Percentiles rank a stretch among this genome's conserved stretches.
These are phyloP conservation scores for Ceratocystiopsis sp. DNA, from an alignment of 2,329 filamentous ascomycete species.

Conservation along the genomic window DNA sequence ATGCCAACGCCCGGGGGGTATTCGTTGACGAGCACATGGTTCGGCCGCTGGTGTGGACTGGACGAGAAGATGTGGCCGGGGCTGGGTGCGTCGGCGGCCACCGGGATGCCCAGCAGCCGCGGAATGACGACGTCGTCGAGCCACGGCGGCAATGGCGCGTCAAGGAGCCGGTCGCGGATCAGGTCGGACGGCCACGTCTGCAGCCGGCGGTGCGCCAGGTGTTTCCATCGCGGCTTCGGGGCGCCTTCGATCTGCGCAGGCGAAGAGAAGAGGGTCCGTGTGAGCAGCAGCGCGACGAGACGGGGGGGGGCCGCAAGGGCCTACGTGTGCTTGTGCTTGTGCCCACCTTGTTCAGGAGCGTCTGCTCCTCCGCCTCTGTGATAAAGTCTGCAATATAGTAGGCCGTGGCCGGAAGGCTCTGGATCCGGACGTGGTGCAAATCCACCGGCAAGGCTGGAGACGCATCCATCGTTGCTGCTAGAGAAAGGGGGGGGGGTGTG, in stretches of 20 bases:
- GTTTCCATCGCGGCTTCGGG: slow-evolving; percentile 67
- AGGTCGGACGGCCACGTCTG: slow-evolving; percentile 83
- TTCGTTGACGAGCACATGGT: slow-evolving; percentile 89
- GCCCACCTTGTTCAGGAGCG: slow-evolving; percentile 51
- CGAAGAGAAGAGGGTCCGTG: neutral
- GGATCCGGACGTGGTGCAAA: slow-evolving; percentile 35
- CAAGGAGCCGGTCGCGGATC: slow-evolving; percentile 59
- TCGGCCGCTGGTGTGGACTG: slow-evolving; percentile 61
- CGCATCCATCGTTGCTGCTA: slow-evolving; percentile 1
- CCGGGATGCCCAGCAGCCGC: slow-evolving; percentile 35
- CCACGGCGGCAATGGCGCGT: slow-evolving; percentile 58
- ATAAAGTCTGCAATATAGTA: slow-evolving; percentile 86
- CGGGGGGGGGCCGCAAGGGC: neutral
- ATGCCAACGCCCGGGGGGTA: slow-evolving; percentile 83
- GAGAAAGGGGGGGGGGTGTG: neutral
- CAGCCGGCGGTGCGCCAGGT: slow-evolving; percentile 72
- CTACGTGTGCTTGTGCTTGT: slow-evolving; percentile 1
- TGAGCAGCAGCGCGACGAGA: neutral
- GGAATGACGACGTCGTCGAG: slow-evolving; percentile 52
- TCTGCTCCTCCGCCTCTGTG: slow-evolving; percentile 51
- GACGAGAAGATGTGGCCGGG: slow-evolving; percentile 32
- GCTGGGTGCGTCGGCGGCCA: too few relatives aligned
- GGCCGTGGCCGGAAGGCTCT: slow-evolving; percentile 41
- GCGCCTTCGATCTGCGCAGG: slow-evolving; percentile 34
- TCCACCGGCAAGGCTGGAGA: slow-evolving; percentile 23